These are phyloP conservation scores for Aphanomyces euteiches DNA, from an alignment of 352 stramenopile species.

Conservation along the genomic window DNA sequence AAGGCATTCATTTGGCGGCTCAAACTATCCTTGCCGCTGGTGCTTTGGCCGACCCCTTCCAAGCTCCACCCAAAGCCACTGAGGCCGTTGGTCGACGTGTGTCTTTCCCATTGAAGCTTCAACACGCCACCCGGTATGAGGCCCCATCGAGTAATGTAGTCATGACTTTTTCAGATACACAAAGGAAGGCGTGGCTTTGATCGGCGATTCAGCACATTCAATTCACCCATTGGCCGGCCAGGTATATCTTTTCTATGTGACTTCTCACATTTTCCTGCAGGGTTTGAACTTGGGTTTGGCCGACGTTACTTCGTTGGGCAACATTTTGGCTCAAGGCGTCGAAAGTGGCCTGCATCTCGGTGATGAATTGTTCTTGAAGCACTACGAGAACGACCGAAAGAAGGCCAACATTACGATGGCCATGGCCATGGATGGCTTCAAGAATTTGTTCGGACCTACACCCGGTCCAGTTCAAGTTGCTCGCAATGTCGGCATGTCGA, in stretches of 20 bases:
- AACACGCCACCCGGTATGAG: conserved; percentile 84
- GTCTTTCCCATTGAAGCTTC: conserved; percentile 87
- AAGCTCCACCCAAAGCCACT: conserved; percentile 61
- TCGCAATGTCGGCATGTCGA: conserved; percentile 82
- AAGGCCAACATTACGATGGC: conserved; percentile 78
- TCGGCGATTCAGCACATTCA: conserved; percentile 94
- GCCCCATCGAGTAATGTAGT: conserved; percentile 33
- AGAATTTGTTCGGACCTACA: conserved; percentile 77
- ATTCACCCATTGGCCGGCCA: conserved; percentile 95
- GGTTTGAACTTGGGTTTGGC: conserved; percentile 93
- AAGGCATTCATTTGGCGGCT: conserved; percentile 66
- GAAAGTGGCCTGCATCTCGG: conserved; percentile 74
- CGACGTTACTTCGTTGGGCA: conserved; percentile 81
- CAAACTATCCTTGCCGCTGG: conserved; percentile 73
- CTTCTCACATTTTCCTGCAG: conserved; percentile 14
- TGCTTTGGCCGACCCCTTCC: conserved; percentile 70
- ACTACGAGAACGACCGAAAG: conserved; percentile 87
- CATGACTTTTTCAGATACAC: conserved; percentile 1
- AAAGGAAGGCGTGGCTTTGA: conserved; percentile 70
- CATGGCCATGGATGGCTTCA: conserved; percentile 86
- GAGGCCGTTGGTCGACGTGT: conserved; percentile 70
- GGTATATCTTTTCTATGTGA: not conserved
- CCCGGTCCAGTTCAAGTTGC: conserved; percentile 66
- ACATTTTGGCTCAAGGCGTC: conserved; percentile 71
- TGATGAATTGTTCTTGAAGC: conserved; percentile 64